These are phyloP conservation scores for Naganishia albida DNA, from an alignment of 1,284 basidiomycete species.

Conservation along the genomic window DNA sequence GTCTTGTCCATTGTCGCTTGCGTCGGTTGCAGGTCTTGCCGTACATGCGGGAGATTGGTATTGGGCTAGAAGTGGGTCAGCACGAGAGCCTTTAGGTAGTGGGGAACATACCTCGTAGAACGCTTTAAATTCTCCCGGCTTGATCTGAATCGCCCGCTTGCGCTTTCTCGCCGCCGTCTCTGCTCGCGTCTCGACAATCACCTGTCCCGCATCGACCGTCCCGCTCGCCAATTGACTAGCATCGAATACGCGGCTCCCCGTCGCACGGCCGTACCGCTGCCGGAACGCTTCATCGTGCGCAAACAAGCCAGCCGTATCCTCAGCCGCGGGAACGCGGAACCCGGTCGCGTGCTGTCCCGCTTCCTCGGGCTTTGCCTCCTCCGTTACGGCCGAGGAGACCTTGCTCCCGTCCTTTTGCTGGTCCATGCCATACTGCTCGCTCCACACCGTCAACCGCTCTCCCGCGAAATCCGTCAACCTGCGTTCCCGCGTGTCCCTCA, in stretches of 20 bases:
- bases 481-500: slow-evolving; percentile 65
- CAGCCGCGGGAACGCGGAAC: neutral
- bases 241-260: slow-evolving; percentile 2
- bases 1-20: slow-evolving; percentile 36
- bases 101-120: slow-evolving; percentile 47
- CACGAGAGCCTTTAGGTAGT: neutral
- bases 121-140: slow-evolving; percentile 38
- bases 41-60: slow-evolving; percentile 51
- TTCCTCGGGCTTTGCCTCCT: slow-evolving; percentile 38
- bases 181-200: slow-evolving; percentile 25
- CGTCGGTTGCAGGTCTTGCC: slow-evolving; percentile 47
- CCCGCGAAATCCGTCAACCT: slow-evolving; percentile 57
- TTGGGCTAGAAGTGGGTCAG: slow-evolving; percentile 41
- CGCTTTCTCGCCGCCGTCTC: slow-evolving; percentile 34
- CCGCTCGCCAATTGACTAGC: neutral
- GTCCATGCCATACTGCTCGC: slow-evolving; percentile 31
- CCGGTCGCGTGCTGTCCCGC: neutral
- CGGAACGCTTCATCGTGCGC: slow-evolving; percentile 2
- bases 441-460: slow-evolving; percentile 17
- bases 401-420: neutral
- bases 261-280: slow-evolving; percentile 8
- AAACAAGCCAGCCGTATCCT: slow-evolving; percentile 11
- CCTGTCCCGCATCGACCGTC: slow-evolving; percentile 7
- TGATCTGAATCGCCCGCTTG: slow-evolving; percentile 39
- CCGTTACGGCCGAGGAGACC: neutral